These are phyloP conservation scores for Phytophthora ohioensis DNA, from an alignment of 352 stramenopile species.

Conservation along the genomic window DNA sequence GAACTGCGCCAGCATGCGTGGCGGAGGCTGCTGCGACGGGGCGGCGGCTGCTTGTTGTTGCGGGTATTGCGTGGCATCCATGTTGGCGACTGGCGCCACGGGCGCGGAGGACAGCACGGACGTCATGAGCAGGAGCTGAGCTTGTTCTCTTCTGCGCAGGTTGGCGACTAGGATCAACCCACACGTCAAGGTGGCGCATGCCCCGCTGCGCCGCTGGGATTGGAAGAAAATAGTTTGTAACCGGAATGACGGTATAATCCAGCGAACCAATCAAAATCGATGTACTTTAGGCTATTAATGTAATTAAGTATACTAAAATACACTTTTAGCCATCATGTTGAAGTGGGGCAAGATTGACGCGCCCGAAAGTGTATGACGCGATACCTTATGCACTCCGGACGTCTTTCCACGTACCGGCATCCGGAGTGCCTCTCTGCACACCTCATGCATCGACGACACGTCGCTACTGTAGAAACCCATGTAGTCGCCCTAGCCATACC, in stretches of 20 bases:
- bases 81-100: slow-evolving; percentile 42
- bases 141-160: slow-evolving; percentile 21
- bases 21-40: slow-evolving; percentile 16
- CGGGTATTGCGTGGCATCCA: slow-evolving; percentile 35
- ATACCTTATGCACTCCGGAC: too few species aligned
- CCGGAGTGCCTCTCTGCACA: too few species aligned
- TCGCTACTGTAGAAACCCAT: too few species aligned
- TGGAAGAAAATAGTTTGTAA: slow-evolving; percentile 10
- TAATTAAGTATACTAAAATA: background rate
- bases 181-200: slow-evolving; percentile 10
- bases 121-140: slow-evolving; percentile 24
- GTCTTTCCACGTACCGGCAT: too few species aligned
- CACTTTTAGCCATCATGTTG: background rate
- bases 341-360: background rate
- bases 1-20: slow-evolving; percentile 80
- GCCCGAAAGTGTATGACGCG: too few species aligned
- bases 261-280: slow-evolving; percentile 1
- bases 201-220: slow-evolving; percentile 5
- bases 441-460: too few species aligned
- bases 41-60: slow-evolving; percentile 5
- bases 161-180: slow-evolving; percentile 29
- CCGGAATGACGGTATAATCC: slow-evolving; percentile 23
- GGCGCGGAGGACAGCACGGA: slow-evolving; percentile 39
- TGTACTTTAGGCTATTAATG: background rate
- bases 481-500: too few species aligned